A percentile compares a stretch with the other conserved stretches of the same genome.
Evolutionary conservation across 805 yeast species (phyloP).

Genomic region (Candida bentonensis): DNA sequence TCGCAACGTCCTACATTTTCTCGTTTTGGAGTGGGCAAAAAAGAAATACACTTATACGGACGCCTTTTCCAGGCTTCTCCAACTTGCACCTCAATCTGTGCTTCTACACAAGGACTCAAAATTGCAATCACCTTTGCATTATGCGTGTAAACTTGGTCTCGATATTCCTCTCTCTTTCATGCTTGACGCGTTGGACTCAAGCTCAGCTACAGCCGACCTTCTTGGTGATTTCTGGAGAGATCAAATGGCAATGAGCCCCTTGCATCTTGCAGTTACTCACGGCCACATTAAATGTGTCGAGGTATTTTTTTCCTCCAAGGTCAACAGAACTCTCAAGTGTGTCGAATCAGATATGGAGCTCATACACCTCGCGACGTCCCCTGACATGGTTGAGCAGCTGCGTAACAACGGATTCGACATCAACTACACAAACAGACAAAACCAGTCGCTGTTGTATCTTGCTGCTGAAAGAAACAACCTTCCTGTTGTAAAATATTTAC

Average conservation of each 20-base stretch:
- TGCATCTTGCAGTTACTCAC: conserved; percentile 64
- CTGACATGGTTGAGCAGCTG: conserved; percentile 35
- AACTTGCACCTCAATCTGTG: conserved; percentile 36
- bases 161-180: conserved; percentile 39
- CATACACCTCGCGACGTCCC: conserved; percentile 43
- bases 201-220: conserved; percentile 28
- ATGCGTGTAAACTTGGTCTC: conserved; percentile 68
- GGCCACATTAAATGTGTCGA: conserved; percentile 58
- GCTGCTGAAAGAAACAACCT: conserved; percentile 47
- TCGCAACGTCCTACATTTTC: background rate
- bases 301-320: conserved; percentile 32
- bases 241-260: conserved; percentile 57
- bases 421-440: conserved; percentile 40
- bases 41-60: conserved; percentile 16
- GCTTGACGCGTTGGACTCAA: conserved; percentile 36
- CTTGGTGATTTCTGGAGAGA: conserved; percentile 24
- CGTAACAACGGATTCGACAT: conserved; percentile 42
- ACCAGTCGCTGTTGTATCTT: conserved; percentile 51
- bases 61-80: conserved; percentile 41
- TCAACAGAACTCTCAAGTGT: conserved; percentile 31
- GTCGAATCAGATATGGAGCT: conserved; percentile 12
- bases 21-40: background rate
- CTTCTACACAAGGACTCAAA: conserved; percentile 52
- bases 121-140: conserved; percentile 61
- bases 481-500: conserved; percentile 35